Evolutionary conservation across 23 red algal species (phyloP), one percentile per base, ranked within the genome.

Genomic region (Agarophyton chilense): DNA sequence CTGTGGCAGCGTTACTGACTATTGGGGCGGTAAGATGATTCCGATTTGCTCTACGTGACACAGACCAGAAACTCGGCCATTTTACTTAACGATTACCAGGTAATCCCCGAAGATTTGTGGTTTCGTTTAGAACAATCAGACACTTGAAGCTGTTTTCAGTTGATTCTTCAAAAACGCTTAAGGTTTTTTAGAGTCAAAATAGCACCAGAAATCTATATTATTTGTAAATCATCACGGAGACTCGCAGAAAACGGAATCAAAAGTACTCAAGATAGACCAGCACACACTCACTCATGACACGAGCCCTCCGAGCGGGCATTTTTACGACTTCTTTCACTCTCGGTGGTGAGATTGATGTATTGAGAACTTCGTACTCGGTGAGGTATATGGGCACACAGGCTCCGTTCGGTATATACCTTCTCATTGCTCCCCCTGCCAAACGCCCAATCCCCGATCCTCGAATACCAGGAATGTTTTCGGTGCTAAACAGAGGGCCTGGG

Each of bases 281-380:
- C 0, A 74, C 68, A 49, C 68, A 74, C 10, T 47, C 1, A n/a
- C 47, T 74, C 24, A 46, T 32, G 1, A 74, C 47, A 29, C 68
- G 68, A 43, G 68, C 68, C 47, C 13, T 25, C 29, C 68, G 38
- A 46, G 68, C 68, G 0, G 68, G 18, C 68, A 74, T 74, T 11
- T 49, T 22, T 39, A 74, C 68, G 1, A 74, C 68, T 13, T 74
- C 68, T 25, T 49, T 46, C 19, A 74, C 68, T 12, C 68, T 25
- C 38, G 68, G 68, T 18, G 68, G 68, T 7, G 68, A 74, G n/a
- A 74, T 39, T 25, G 68, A 42, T 13, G 68, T 74, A 31, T 74
- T 39, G 1, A 74, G 68, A 28, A 74, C 43, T 39, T 74, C 68
- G 41, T 74, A 74, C 41, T 74, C 68, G 4, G 68, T 74, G 7